Evolutionary conservation across 2,329 filamentous ascomycete genomes (phyloP).

Genomic region (Neopestalotiopsis rosae): DNA sequence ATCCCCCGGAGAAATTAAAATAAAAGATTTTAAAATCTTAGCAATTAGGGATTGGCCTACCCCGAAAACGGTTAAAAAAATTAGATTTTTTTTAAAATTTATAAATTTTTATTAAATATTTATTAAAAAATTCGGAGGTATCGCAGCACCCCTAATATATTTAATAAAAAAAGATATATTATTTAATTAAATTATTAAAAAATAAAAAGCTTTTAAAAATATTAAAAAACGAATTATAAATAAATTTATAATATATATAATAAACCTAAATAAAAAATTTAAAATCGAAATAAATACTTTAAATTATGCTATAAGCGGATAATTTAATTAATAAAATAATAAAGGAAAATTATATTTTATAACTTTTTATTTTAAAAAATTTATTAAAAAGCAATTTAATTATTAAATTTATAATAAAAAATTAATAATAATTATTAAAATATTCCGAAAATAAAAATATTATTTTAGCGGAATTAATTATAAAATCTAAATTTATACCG

Average conservation of each 20-base stretch:
- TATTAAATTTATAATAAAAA: too few species aligned
- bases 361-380: too few species aligned
- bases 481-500: too few species aligned
- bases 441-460: too few species aligned
- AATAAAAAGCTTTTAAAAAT: too few species aligned
- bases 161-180: constrained; percentile 13
- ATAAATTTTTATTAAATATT: constrained; percentile 18
- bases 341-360: too few species aligned
- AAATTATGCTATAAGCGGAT: not conserved
- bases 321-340: not conserved
- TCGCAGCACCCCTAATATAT: constrained; percentile 3
- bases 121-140: constrained; percentile 12
- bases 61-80: constrained; percentile 18
- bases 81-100: not conserved
- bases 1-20: constrained; percentile 28
- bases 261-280: not conserved
- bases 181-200: too few species aligned
- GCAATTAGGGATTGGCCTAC: constrained; percentile 28
- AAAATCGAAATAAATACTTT: not conserved
- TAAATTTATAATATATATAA: constrained; percentile 15
- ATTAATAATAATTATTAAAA: too few species aligned
- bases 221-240: too few species aligned
- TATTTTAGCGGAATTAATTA: too few species aligned
- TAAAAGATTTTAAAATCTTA: constrained; percentile 32
- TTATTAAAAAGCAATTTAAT: too few species aligned